A percentile compares a stretch with the other conserved stretches of the same genome.
phyloP scores from a whole-genome alignment of 352 stramenopile genomes.

The Saprolegnia parasitica region DNA sequence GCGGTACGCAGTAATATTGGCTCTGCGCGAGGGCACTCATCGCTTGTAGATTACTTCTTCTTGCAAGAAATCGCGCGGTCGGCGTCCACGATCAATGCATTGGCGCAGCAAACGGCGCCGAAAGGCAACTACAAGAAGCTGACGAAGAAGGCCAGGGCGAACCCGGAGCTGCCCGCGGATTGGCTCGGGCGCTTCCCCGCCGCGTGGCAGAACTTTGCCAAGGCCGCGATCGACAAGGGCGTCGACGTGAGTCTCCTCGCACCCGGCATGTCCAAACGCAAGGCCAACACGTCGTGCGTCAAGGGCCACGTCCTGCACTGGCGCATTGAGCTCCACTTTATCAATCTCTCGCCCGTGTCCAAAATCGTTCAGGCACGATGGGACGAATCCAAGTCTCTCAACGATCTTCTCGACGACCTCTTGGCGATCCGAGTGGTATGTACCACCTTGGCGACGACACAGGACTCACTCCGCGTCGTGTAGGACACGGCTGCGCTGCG shows the following conservation, averaged over 20 bases:
- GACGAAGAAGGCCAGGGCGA: constrained; percentile 35
- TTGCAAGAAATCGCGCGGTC: constrained; percentile 64
- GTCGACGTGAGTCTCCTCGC: constrained; percentile 65
- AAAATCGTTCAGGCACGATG: constrained; percentile 50
- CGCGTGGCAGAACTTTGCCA: constrained; percentile 57
- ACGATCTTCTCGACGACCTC: constrained; percentile 56
- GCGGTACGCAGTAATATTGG: constrained; percentile 38
- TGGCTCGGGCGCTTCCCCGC: constrained; percentile 71
- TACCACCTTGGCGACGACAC: not conserved
- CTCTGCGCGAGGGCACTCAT: not conserved
- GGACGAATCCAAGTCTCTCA: constrained; percentile 49
- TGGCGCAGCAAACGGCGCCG: constrained; percentile 16
- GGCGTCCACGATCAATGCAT: constrained; percentile 35
- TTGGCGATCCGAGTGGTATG: constrained; percentile 53
- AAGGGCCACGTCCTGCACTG: constrained; percentile 60
- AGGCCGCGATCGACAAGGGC: constrained; percentile 62
- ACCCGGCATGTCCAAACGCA: constrained; percentile 75
- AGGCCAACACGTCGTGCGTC: constrained; percentile 63
- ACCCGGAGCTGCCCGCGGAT: constrained; percentile 59
- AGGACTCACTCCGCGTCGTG: not conserved
- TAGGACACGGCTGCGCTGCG: constrained; percentile 68
- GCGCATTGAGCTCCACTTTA: constrained; percentile 76
- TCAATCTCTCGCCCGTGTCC: constrained; percentile 42
- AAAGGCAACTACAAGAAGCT: constrained; percentile 33
- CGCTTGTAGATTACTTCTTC: constrained; percentile 62